These are phyloP conservation scores for Lactuca saligna DNA, from an alignment of 129 eudicot genomes.

Conservation along the genomic window DNA sequence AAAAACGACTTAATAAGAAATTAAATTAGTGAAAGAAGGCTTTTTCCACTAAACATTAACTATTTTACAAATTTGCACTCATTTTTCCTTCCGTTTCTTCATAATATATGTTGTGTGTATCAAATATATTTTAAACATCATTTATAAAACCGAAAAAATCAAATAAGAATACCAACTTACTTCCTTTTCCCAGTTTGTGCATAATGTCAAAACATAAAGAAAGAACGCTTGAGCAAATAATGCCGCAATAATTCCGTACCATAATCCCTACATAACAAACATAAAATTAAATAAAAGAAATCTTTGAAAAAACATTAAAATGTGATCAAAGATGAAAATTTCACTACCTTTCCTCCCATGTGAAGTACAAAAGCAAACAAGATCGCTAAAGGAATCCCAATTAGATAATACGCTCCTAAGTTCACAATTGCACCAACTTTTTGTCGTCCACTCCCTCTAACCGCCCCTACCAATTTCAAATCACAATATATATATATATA, in stretches of 20 bases:
- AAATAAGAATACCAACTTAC: slow-evolving; percentile 26
- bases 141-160: background rate
- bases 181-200: slow-evolving; percentile 72
- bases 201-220: slow-evolving; percentile 48
- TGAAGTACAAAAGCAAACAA: slow-evolving; percentile 57
- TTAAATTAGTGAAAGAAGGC: no score
- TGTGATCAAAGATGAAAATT: background rate
- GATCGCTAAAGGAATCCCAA: slow-evolving; percentile 61
- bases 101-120: background rate
- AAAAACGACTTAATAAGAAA: background rate
- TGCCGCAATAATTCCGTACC: slow-evolving; percentile 66
- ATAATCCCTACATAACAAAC: slow-evolving; percentile 60
- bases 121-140: background rate
- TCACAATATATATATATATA: background rate
- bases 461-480: slow-evolving; percentile 44
- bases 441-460: slow-evolving; percentile 84
- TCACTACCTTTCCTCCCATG: slow-evolving; percentile 71
- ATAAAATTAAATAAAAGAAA: background rate
- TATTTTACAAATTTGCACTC: background rate
- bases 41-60: background rate
- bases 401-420: slow-evolving; percentile 69
- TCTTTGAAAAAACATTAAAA: background rate
- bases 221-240: slow-evolving; percentile 52
- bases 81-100: no score
- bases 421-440: slow-evolving; percentile 68